Percentiles rank a stretch among this genome's conserved stretches.
Conservation (phyloP, 371 early-diverging fungal species). For the Fennellomyces sp. region DNA sequence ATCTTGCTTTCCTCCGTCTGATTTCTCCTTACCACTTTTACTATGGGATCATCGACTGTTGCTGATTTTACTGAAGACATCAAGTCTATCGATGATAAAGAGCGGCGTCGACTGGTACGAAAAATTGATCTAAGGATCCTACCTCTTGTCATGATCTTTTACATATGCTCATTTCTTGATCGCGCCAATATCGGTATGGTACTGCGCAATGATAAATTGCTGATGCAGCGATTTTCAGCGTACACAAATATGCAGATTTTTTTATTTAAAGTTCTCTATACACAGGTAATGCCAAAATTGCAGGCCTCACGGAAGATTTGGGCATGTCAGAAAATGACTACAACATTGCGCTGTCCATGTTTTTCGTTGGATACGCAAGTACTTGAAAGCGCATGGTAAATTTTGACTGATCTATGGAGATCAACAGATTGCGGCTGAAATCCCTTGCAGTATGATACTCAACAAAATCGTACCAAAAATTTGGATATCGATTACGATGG, state of each 20-base stretch:
- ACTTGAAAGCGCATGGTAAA: not conserved
- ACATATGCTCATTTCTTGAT: slow-evolving; percentile 54
- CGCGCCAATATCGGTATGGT: slow-evolving; percentile 47
- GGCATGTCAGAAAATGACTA: slow-evolving; percentile 3
- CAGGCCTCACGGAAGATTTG: not conserved
- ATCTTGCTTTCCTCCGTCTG: too few species aligned
- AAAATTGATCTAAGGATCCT: slow-evolving; percentile 20
- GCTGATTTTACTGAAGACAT: too few species aligned
- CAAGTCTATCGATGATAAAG: too few species aligned
- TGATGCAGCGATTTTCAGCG: too few species aligned
- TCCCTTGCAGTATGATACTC: slow-evolving; percentile 70
- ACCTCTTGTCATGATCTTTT: slow-evolving; percentile 38
- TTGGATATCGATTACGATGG: slow-evolving; percentile 34
- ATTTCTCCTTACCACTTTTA: too few species aligned
- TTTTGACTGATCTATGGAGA: too few species aligned
- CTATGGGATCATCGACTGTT: too few species aligned
- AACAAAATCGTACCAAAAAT: slow-evolving; percentile 63
- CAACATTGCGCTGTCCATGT: slow-evolving; percentile 6
- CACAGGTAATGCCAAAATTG: slow-evolving; percentile 21
- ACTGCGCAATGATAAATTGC: too few species aligned
- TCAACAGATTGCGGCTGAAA: slow-evolving; percentile 25
- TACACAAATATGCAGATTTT: too few species aligned
- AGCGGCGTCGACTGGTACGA: not conserved
- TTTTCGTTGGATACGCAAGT: slow-evolving; percentile 9
- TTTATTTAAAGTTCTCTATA: too few species aligned